These are phyloP conservation scores for Austroboletus novae-zelandiae DNA, from an alignment of 1,284 basidiomycete species.

Conservation along the genomic window DNA sequence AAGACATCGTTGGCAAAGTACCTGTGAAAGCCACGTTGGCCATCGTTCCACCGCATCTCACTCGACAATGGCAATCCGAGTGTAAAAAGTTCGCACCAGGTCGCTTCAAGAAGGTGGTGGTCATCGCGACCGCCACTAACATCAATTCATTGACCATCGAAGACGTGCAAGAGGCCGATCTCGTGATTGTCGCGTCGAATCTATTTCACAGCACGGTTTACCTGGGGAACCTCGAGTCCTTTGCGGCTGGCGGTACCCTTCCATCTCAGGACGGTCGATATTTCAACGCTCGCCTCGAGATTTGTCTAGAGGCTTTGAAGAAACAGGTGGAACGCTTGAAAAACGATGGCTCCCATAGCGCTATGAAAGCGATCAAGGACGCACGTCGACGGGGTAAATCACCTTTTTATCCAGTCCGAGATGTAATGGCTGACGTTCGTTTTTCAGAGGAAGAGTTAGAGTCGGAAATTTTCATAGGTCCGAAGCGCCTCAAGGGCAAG, in stretches of 20 bases:
- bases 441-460: slow-evolving; percentile 45
- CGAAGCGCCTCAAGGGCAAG: slow-evolving; percentile 74
- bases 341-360: slow-evolving; percentile 58
- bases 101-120: slow-evolving; percentile 61
- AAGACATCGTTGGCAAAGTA: slow-evolving; percentile 64
- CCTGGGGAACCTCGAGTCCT: slow-evolving; percentile 68
- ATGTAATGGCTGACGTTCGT: slow-evolving; percentile 10
- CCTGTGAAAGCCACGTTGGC: slow-evolving; percentile 77
- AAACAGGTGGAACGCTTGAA: slow-evolving; percentile 68
- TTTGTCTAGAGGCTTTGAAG: slow-evolving; percentile 55
- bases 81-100: slow-evolving; percentile 77
- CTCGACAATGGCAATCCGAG: slow-evolving; percentile 88
- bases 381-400: slow-evolving; percentile 57
- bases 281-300: slow-evolving; percentile 77
- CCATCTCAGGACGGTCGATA: slow-evolving; percentile 79
- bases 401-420: background rate
- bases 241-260: slow-evolving; percentile 65
- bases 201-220: slow-evolving; percentile 80
- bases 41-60: slow-evolving; percentile 88
- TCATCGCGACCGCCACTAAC: slow-evolving; percentile 70
- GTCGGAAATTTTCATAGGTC: slow-evolving; percentile 45
- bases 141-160: slow-evolving; percentile 78
- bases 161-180: slow-evolving; percentile 78
- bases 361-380: slow-evolving; percentile 59
- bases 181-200: slow-evolving; percentile 85